These are phyloP conservation scores for Balamuthia mandrillaris DNA, from an alignment of 208 protist genomes.

Conservation along the genomic window DNA sequence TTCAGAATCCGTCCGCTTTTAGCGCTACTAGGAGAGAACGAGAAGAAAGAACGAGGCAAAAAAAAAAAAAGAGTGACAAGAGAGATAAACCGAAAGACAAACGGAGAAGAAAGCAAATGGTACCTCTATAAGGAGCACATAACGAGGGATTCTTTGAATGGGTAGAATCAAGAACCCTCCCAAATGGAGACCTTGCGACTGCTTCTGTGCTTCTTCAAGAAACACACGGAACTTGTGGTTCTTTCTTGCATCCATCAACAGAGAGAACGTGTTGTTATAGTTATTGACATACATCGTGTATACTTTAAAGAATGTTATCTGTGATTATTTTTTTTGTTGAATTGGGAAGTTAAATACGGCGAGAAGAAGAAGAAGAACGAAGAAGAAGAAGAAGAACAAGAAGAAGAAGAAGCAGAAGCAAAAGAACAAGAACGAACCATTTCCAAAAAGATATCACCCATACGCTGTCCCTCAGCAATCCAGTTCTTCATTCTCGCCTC, in stretches of 20 bases:
- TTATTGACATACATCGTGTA: constrained; percentile 32
- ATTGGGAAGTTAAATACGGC: too few relatives aligned
- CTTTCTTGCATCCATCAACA: not conserved
- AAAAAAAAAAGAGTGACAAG: not conserved
- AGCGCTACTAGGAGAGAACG: not conserved
- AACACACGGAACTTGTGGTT: not conserved
- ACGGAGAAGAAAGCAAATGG: not conserved
- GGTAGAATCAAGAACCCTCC: not conserved
- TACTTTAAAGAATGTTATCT: constrained; percentile 15
- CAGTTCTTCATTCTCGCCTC: constrained; percentile 10
- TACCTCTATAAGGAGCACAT: not conserved
- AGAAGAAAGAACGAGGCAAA: not conserved
- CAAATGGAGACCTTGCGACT: not conserved
- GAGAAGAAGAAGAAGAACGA: too few relatives aligned
- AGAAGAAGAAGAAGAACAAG: too few relatives aligned
- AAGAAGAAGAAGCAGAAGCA: too few relatives aligned
- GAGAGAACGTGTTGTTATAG: not conserved
- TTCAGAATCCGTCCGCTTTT: too few relatives aligned
- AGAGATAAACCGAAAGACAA: too few relatives aligned
- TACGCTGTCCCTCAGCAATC: constrained; percentile 16
- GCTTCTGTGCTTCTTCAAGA: not conserved
- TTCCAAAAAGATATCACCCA: not conserved
- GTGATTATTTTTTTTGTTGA: too few relatives aligned
- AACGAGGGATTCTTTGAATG: constrained; percentile 6
- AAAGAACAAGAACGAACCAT: too few relatives aligned